Evolutionary conservation across 495 filamentous ascomycete genomes (phyloP).

Genomic region (Glonium stellatum): DNA sequence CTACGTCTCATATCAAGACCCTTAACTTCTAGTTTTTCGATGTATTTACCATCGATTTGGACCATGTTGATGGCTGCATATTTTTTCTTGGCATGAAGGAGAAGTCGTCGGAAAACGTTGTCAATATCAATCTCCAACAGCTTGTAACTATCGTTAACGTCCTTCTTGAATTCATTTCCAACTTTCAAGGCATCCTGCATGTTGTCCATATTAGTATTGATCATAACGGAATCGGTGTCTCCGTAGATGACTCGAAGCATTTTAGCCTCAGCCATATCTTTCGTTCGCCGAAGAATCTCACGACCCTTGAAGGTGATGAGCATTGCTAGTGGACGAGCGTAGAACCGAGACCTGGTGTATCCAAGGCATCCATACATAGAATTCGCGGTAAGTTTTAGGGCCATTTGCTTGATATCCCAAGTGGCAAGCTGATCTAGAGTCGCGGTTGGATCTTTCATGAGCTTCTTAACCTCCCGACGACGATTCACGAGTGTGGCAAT

Average conservation of each 20-base stretch:
- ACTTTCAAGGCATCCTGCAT: slow-evolving; percentile 85
- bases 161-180: slow-evolving; percentile 70
- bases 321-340: slow-evolving; percentile 87
- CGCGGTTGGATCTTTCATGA: slow-evolving; percentile 91
- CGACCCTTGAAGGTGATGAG: slow-evolving; percentile 96
- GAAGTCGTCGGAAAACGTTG: slow-evolving; percentile 87
- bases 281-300: slow-evolving; percentile 92
- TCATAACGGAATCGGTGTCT: slow-evolving; percentile 99
- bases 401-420: slow-evolving; percentile 98
- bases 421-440: slow-evolving; percentile 78
- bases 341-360: slow-evolving; percentile 93
- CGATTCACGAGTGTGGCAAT: slow-evolving; percentile 86
- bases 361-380: slow-evolving; percentile 99
- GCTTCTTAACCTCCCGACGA: slow-evolving; percentile 79
- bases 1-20: slow-evolving; percentile 94
- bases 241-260: slow-evolving; percentile 92
- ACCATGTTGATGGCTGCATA: slow-evolving; percentile 95
- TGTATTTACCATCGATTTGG: slow-evolving; percentile 78
- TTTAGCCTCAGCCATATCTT: slow-evolving; percentile 84
- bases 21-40: slow-evolving; percentile 96
- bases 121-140: slow-evolving; percentile 96
- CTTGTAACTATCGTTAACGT: slow-evolving; percentile 83
- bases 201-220: slow-evolving; percentile 94
- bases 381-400: slow-evolving; percentile 94
- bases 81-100: slow-evolving; percentile 98